Percentiles rank a stretch among this genome's conserved stretches.
Evolutionary conservation across 2,329 filamentous ascomycete species (phyloP).

Genomic region (Clonostachys byssicola): DNA sequence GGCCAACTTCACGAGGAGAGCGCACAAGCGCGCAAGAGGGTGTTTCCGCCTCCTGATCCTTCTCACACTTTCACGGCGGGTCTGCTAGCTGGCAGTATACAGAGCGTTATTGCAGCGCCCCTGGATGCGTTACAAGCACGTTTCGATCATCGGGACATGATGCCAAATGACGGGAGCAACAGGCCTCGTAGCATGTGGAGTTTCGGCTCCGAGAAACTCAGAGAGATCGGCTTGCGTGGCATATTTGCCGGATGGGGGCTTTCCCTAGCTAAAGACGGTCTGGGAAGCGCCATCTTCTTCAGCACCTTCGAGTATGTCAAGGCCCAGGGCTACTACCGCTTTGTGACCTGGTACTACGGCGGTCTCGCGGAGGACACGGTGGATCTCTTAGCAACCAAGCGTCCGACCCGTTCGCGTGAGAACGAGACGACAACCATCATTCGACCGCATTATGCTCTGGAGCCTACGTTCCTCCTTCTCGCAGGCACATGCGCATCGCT

Average conservation of each 20-base stretch:
- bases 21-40: conserved; percentile 47
- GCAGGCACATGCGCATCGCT: conserved; percentile 68
- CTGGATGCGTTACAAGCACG: conserved; percentile 72
- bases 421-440: conserved; percentile 45
- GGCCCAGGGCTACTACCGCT: conserved; percentile 66
- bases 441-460: conserved; percentile 69
- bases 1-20: conserved; percentile 64
- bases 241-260: conserved; percentile 72
- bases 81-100: conserved; percentile 62
- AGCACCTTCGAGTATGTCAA: conserved; percentile 73
- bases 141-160: conserved; percentile 55
- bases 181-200: conserved; percentile 65
- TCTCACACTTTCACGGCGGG: conserved; percentile 65
- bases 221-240: conserved; percentile 68
- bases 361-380: conserved; percentile 47
- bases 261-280: conserved; percentile 63
- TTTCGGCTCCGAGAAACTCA: conserved; percentile 59
- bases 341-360: conserved; percentile 68
- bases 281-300: conserved; percentile 71
- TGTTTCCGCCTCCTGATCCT: conserved; percentile 65
- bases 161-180: conserved; percentile 31
- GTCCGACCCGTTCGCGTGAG: conserved; percentile 21
- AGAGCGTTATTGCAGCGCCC: conserved; percentile 69
- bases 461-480: conserved; percentile 66
- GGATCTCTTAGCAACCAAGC: conserved; percentile 41